Conservation (phyloP, 1,284 basidiomycete genomes). For the Rhodofomes roseus region DNA sequence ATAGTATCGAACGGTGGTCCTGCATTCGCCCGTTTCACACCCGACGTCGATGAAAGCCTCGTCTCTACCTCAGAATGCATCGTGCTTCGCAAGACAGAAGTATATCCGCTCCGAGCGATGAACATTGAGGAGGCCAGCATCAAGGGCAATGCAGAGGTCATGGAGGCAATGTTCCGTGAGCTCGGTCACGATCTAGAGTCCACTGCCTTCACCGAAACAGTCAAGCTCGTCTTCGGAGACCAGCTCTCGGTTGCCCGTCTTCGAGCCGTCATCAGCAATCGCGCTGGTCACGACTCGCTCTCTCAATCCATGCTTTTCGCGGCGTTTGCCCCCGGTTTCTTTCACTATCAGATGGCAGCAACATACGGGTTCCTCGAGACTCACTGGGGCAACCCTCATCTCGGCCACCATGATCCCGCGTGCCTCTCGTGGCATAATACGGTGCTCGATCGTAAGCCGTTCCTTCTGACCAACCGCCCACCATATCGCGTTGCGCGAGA, state of each 20-base stretch:
- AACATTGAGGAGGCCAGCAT: conserved; percentile 36
- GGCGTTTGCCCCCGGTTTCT: conserved; percentile 32
- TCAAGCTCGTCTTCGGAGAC: conserved; percentile 26
- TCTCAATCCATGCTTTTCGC: conserved; percentile 21
- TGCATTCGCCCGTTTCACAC: conserved; percentile 15
- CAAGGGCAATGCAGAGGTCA: conserved; percentile 32
- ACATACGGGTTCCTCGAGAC: conserved; percentile 27
- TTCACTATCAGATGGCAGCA: conserved; percentile 37
- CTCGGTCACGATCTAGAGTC: background rate
- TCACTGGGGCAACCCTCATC: conserved; percentile 21
- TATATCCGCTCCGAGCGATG: conserved; percentile 32
- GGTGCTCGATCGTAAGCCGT: conserved; percentile 26
- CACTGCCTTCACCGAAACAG: background rate
- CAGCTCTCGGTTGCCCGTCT: conserved; percentile 35
- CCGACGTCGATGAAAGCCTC: background rate
- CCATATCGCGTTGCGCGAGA: conserved; percentile 32
- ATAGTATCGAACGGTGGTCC: conserved; percentile 28
- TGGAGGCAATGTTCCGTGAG: conserved; percentile 27
- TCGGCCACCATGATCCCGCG: conserved; percentile 23
- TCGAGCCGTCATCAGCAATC: conserved; percentile 25
- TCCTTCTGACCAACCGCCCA: conserved; percentile 28
- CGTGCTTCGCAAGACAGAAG: conserved; percentile 24
- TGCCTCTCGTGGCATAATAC: conserved; percentile 32
- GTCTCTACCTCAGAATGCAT: background rate
- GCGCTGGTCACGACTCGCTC: conserved; percentile 33